phyloP scores from a whole-genome alignment of 2,329 filamentous ascomycete genomes.

The Zymoseptoria pseudotritici region DNA sequence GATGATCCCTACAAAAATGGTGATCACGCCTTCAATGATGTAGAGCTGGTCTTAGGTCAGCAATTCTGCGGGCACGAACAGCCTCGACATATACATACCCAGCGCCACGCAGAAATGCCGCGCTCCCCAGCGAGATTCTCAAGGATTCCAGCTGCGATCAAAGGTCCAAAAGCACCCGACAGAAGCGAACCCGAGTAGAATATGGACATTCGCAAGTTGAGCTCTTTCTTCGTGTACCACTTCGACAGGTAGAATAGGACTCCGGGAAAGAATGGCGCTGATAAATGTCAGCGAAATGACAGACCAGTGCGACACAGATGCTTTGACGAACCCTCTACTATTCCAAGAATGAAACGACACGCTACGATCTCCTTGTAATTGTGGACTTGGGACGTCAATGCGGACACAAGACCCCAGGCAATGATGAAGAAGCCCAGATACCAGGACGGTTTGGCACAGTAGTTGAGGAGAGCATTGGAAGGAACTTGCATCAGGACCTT shows the following conservation, averaged over 20 bases:
- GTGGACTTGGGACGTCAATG: slow-evolving; percentile 30
- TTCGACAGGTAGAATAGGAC: slow-evolving; percentile 53
- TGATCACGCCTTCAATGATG: slow-evolving; percentile 31
- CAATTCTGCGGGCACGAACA: not conserved
- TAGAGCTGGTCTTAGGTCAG: slow-evolving; percentile 48
- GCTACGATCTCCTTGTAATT: slow-evolving; percentile 24
- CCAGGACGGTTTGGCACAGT: slow-evolving; percentile 54
- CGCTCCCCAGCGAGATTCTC: slow-evolving; percentile 53
- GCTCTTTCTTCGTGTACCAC: slow-evolving; percentile 65
- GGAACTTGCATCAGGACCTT: slow-evolving; percentile 37
- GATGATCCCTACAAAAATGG: slow-evolving; percentile 19
- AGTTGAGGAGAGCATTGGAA: slow-evolving; percentile 71
- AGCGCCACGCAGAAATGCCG: slow-evolving; percentile 53
- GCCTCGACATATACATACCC: slow-evolving; percentile 3
- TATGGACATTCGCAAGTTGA: slow-evolving; percentile 57
- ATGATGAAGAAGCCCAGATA: slow-evolving; percentile 65
- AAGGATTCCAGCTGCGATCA: slow-evolving; percentile 55
- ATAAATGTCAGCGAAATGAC: slow-evolving; percentile 9
- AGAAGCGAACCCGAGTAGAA: slow-evolving; percentile 63
- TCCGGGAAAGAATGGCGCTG: slow-evolving; percentile 42
- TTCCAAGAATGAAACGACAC: slow-evolving; percentile 54
- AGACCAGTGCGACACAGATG: not conserved
- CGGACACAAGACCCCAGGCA: slow-evolving; percentile 64
- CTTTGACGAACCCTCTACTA: slow-evolving; percentile 34
- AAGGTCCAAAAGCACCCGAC: slow-evolving; percentile 63